Percentiles rank a stretch among this genome's conserved stretches.
Conservation (phyloP, 2,329 filamentous ascomycete species). For the Leptoxyphium fumago region DNA sequence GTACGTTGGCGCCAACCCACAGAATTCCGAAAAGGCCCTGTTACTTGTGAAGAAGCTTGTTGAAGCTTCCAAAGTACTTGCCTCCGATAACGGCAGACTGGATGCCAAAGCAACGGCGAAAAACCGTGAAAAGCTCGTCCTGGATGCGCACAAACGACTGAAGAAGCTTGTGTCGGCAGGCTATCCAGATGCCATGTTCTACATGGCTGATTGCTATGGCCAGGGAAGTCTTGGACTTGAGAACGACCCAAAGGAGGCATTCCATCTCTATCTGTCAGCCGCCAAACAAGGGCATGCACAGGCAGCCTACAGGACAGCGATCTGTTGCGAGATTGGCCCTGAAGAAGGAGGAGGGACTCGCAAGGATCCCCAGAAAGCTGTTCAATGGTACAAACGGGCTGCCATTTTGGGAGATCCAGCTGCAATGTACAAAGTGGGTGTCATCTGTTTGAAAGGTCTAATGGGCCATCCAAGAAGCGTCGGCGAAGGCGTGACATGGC, state of each 20-base stretch:
- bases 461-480: constrained; percentile 75
- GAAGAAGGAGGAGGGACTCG: constrained; percentile 89
- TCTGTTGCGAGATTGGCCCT: constrained; percentile 91
- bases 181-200: constrained; percentile 83
- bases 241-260: constrained; percentile 80
- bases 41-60: constrained; percentile 68
- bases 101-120: constrained; percentile 49
- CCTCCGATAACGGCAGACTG: constrained; percentile 58
- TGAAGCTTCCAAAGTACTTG: constrained; percentile 67
- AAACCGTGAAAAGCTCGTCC: constrained; percentile 65
- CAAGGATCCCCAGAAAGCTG: constrained; percentile 80
- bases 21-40: constrained; percentile 57
- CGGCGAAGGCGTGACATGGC: constrained; percentile 76
- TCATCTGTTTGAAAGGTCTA: constrained; percentile 85
- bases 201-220: constrained; percentile 77
- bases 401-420: constrained; percentile 80
- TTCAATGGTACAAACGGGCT: constrained; percentile 95
- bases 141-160: constrained; percentile 77
- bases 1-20: constrained; percentile 53
- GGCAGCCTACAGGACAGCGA: constrained; percentile 84
- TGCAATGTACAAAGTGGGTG: constrained; percentile 97
- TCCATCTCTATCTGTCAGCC: constrained; percentile 81
- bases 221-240: constrained; percentile 65
- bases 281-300: constrained; percentile 78
- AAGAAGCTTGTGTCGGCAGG: constrained; percentile 69